These are phyloP conservation scores for Boechera stricta DNA, from an alignment of 345 rosid species.

Conservation along the genomic window DNA sequence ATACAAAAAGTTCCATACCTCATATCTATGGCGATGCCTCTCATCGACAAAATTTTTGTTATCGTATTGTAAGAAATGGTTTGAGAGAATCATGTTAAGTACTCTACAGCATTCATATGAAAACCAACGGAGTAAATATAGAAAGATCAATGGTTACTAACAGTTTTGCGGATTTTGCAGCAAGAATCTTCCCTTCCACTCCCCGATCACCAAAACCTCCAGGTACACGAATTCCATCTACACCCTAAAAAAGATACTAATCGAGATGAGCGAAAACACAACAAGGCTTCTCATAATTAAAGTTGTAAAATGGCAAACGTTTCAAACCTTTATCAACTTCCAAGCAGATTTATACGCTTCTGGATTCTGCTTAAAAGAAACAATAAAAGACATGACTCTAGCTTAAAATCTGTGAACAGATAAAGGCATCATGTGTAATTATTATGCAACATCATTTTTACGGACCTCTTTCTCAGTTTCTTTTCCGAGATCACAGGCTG, in stretches of 20 bases:
- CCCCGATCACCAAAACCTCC: constrained; percentile 99
- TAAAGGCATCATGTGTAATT: background rate
- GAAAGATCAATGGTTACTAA: no score
- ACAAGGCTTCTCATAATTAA: background rate
- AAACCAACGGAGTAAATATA: no score
- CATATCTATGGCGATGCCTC: no score
- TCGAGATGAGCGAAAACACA: background rate
- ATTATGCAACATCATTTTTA: background rate
- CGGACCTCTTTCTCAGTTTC: constrained; percentile 56
- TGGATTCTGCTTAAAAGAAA: constrained; percentile 61
- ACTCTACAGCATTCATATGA: no score
- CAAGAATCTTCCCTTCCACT: constrained; percentile 89
- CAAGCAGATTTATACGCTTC: constrained; percentile 69
- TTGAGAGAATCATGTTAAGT: no score
- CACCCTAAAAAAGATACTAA: constrained; percentile 53
- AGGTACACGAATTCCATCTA: constrained; percentile 89
- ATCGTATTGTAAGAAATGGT: no score
- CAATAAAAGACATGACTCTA: background rate
- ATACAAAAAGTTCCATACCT: no score
- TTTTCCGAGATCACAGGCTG: constrained; percentile 56
- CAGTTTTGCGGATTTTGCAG: constrained; percentile 48
- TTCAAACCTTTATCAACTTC: constrained; percentile 72
- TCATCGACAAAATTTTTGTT: no score
- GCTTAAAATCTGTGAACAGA: background rate
- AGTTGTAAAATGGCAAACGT: background rate